Percentiles rank a stretch among this genome's conserved stretches.
Conservation (phyloP, 2,329 filamentous ascomycete species). For the Neurospora sp. region DNA sequence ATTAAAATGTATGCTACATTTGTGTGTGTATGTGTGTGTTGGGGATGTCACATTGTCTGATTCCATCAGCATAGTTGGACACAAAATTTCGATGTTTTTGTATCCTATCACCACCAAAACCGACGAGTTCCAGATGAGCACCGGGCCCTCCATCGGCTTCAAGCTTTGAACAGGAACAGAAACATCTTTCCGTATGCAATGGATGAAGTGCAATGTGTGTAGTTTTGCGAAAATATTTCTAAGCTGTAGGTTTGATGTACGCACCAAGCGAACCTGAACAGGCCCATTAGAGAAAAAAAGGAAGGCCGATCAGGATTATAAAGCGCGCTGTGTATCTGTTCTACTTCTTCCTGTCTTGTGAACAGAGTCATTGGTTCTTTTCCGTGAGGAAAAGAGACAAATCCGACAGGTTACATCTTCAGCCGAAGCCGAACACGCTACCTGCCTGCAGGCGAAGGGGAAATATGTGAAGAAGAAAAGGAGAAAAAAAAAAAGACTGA, state of each 20-base stretch:
- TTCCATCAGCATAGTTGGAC: not conserved
- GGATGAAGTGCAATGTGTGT: not conserved
- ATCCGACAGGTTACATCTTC: conserved; percentile 22
- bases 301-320: conserved; percentile 49
- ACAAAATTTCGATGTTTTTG: not conserved
- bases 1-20: not conserved
- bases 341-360: conserved; percentile 43
- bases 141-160: too few relatives aligned
- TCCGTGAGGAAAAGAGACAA: conserved; percentile 18
- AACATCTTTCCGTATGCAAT: not conserved
- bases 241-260: conserved; percentile 30
- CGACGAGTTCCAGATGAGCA: too few relatives aligned
- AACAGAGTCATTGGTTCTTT: conserved; percentile 30
- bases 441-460: conserved; percentile 31
- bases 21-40: not conserved
- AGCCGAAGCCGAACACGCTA: conserved; percentile 21
- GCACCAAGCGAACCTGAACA: conserved; percentile 53
- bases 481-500: conserved; percentile 18
- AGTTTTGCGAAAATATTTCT: not conserved
- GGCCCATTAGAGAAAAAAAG: conserved; percentile 27
- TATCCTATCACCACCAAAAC: too few relatives aligned
- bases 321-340: conserved; percentile 38
- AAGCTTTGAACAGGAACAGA: too few relatives aligned
- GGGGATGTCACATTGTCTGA: not conserved
- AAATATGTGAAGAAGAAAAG: conserved; percentile 40